Evolutionary conservation across 1,139 yeast species (phyloP).

Genomic region (Fermentozyma sake): DNA sequence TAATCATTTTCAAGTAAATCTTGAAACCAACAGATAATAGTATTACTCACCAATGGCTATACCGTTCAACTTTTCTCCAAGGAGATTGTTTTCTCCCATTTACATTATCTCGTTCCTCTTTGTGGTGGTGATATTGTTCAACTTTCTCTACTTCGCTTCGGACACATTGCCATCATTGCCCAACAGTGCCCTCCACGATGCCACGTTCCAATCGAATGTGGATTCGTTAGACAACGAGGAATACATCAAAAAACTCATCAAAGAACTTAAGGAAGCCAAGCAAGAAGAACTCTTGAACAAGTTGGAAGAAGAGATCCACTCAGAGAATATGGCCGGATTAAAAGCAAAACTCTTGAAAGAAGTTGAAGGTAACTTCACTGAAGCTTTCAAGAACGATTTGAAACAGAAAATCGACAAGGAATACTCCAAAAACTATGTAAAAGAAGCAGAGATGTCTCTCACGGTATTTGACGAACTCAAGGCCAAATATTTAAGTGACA

Average conservation of each 20-base stretch:
- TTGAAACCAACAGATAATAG: no score
- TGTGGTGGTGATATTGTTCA: slow-evolving; percentile 8
- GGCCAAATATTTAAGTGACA: slow-evolving; percentile 15
- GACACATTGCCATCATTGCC: no score
- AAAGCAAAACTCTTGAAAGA: slow-evolving; percentile 10
- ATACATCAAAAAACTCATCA: slow-evolving; percentile 6
- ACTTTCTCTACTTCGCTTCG: slow-evolving; percentile 8
- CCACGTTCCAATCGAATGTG: slow-evolving; percentile 6
- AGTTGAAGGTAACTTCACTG: slow-evolving; percentile 10
- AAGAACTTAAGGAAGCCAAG: slow-evolving; percentile 13
- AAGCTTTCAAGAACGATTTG: slow-evolving; percentile 14
- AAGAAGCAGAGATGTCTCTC: slow-evolving; percentile 15
- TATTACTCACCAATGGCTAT: no score
- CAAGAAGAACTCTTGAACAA: slow-evolving; percentile 13
- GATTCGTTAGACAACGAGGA: slow-evolving; percentile 9
- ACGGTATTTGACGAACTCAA: slow-evolving; percentile 19
- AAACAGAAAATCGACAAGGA: slow-evolving; percentile 13
- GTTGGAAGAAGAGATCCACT: slow-evolving; percentile 12
- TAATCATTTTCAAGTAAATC: no score
- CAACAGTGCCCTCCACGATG: no score
- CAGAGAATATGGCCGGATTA: slow-evolving; percentile 11
- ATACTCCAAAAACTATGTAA: slow-evolving; percentile 18
- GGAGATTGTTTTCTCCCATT: slow-evolving; percentile 11
- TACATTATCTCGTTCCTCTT: slow-evolving; percentile 8
- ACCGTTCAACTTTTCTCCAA: no score